Conservation (phyloP, 2,329 filamentous ascomycete species). For the Talaromyces sp. region DNA sequence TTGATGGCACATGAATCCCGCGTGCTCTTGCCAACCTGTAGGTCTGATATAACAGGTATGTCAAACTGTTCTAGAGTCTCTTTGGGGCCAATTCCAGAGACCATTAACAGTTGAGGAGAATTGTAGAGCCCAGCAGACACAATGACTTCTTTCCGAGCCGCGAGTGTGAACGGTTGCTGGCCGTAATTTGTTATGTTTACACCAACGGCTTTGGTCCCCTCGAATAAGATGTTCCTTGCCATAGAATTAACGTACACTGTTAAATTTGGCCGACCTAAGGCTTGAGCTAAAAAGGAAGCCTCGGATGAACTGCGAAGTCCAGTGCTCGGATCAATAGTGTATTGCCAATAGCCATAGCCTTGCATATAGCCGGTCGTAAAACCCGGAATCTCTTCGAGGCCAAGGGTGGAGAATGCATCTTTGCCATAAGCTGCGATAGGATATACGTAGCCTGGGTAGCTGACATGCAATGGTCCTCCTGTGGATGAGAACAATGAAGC, state of each 20-base stretch:
- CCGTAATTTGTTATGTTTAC: background rate
- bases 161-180: background rate
- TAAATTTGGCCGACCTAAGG: background rate
- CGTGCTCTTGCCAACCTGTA: background rate
- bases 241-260: background rate
- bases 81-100: background rate
- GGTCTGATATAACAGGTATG: background rate
- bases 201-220: background rate
- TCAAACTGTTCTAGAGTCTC: background rate
- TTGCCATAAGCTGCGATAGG: background rate
- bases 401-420: background rate
- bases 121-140: background rate
- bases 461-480: background rate
- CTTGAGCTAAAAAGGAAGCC: background rate
- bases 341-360: background rate
- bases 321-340: background rate
- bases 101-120: background rate
- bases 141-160: background rate
- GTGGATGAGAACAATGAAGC: background rate
- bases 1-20: background rate
- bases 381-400: background rate
- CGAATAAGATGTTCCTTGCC: background rate
- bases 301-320: background rate
- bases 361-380: background rate
- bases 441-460: background rate